Percentiles rank a stretch among this genome's conserved stretches.
Conservation (phyloP, 2,329 filamentous ascomycete species). For the Colletotrichum spaethianum region DNA sequence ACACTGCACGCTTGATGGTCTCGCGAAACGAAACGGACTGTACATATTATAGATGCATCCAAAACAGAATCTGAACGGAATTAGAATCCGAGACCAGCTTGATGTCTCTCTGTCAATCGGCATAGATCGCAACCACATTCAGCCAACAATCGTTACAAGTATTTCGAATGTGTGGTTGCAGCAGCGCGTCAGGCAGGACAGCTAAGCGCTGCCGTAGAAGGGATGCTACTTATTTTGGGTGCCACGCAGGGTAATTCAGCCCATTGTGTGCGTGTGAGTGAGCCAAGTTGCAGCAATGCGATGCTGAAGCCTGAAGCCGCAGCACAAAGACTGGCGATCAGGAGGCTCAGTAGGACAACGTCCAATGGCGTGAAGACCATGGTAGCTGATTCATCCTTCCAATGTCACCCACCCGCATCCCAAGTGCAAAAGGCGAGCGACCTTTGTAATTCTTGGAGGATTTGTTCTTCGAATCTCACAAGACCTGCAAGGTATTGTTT, state of each 20-base stretch:
- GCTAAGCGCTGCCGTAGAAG: slow-evolving; percentile 4
- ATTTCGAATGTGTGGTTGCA: neutral
- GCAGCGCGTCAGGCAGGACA: neutral
- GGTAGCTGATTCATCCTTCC: slow-evolving; percentile 8
- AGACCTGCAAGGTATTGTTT: neutral
- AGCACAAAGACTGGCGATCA: slow-evolving; percentile 20
- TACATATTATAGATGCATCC: neutral
- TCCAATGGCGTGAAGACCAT: slow-evolving; percentile 12
- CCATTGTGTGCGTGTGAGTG: neutral
- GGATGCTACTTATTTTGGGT: neutral
- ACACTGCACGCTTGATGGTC: neutral
- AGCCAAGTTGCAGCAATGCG: slow-evolving; percentile 23
- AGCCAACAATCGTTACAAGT: neutral
- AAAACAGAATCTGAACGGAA: slow-evolving; percentile 12
- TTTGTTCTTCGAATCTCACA: neutral
- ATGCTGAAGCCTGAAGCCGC: slow-evolving; percentile 34
- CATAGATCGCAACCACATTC: neutral
- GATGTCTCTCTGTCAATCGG: neutral
- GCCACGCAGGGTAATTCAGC: neutral
- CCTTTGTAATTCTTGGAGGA: neutral
- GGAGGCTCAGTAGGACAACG: slow-evolving; percentile 17
- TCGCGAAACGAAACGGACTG: neutral
- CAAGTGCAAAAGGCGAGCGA: neutral
- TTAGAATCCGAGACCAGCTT: neutral
- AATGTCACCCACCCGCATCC: slow-evolving; percentile 27